Base-by-base conservation (phyloP, 2,329 filamentous ascomycete genomes). In the Verticillium zaregamsianum region DNA sequence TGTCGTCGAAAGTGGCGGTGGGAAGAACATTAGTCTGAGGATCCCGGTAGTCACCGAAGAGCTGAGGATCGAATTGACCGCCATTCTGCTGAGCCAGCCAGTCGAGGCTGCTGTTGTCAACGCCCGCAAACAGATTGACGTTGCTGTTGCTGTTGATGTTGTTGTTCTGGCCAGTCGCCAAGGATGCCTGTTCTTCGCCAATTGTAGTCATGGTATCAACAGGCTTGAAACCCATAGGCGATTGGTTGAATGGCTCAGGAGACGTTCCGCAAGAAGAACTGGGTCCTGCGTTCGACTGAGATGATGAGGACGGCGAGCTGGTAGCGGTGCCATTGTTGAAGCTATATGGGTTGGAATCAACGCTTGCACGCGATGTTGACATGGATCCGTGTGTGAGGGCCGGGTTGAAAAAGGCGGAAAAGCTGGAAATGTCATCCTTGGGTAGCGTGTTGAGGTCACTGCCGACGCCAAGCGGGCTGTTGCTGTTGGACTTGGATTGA, bases 31-130 rank as follows among this genome's bases (percentile, higher is more conserved):
- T 94, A 62, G 92, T 90, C 70, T 96, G 92, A 0, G 92, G 88
- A 71, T 99, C 95, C 59, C 95, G 89, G 76, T 97, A 98, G 68
- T 93, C 91, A 60, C 90, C 91, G 73, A 97, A 98, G 5, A 98
- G 82, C 61, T 95, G 88, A 0, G 95, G 94, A 65, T 98, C 93
- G 69, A 98, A 97, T 66, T 90, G 87, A 61, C 91, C 91, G 62
- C 89, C 89, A 69, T 93, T 94, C 72, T 96, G 91, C 68, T 90
- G 88, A 45, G 88, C 84, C 58, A 95, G 80, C 86, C 90, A 93
- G 72, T 91, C 89, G 68, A 92, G 82, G 67, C 85, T 85, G 67
- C 79, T 82, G 62, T 80, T 75, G 65, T 82, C 81, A 59, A 85
- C 77, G 59, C 76, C 72, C 52, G 73, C 70, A 39, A 79, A 72